Evolutionary conservation across 1,139 yeast genomes (phyloP).

Genomic region (Chernovozyma aurita): DNA sequence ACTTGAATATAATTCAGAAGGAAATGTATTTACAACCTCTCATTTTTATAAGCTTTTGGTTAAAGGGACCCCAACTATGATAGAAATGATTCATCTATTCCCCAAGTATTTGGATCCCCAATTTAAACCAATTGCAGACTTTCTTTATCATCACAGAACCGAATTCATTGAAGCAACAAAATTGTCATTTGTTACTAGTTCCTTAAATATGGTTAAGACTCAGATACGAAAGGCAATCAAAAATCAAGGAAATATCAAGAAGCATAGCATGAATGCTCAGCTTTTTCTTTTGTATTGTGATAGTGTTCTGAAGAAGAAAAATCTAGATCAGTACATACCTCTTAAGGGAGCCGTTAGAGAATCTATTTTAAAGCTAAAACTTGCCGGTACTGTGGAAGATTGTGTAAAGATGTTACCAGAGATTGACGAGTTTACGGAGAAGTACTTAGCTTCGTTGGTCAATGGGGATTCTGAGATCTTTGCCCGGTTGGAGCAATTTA

Average conservation of each 20-base stretch:
- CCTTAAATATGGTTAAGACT: neutral
- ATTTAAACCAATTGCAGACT: neutral
- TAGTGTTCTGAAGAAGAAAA: neutral
- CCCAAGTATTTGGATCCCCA: neutral
- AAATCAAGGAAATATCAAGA: neutral
- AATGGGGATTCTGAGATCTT: neutral
- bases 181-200: neutral
- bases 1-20: neutral
- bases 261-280: neutral
- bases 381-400: neutral
- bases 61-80: neutral
- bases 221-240: neutral
- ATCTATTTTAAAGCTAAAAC: neutral
- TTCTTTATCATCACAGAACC: neutral
- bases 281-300: neutral
- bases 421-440: neutral
- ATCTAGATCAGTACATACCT: neutral
- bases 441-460: neutral
- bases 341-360: neutral
- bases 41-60: neutral
- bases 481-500: neutral
- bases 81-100: neutral
- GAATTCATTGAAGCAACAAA: neutral
- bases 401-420: neutral
- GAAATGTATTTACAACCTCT: neutral